Percentiles rank a stretch among this genome's conserved stretches.
Conservation (phyloP, 495 filamentous ascomycete species). For the Neurospora tetraspora region DNA sequence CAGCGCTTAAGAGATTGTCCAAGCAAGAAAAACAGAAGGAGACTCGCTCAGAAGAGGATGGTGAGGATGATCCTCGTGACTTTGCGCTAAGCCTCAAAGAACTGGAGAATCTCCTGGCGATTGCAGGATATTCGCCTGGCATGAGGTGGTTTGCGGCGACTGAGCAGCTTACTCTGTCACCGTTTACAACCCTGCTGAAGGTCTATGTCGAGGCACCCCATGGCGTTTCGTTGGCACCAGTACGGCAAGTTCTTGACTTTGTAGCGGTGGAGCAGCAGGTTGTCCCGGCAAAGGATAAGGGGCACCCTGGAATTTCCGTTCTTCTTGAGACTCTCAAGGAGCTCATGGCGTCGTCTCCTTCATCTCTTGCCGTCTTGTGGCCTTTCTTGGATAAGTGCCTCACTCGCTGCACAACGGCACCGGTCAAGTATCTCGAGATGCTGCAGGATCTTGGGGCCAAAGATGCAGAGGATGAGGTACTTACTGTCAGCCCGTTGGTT, state of each 20-base stretch:
- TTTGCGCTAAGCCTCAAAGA: conserved; percentile 49
- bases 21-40: conserved; percentile 26
- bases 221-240: conserved; percentile 29
- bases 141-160: conserved; percentile 68
- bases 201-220: conserved; percentile 36
- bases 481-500: conserved; percentile 39
- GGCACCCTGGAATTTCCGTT: conserved; percentile 38
- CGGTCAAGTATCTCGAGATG: conserved; percentile 63
- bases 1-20: conserved; percentile 43
- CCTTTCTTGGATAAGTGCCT: conserved; percentile 74
- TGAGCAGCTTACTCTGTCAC: conserved; percentile 43
- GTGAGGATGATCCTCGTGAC: conserved; percentile 30
- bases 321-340: conserved; percentile 41
- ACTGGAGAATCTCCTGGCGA: conserved; percentile 63
- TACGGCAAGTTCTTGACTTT: conserved; percentile 36
- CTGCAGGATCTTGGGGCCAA: conserved; percentile 22
- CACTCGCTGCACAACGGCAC: conserved; percentile 54
- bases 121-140: conserved; percentile 65
- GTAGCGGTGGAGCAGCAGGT: conserved; percentile 42
- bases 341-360: conserved; percentile 6
- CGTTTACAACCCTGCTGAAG: conserved; percentile 54
- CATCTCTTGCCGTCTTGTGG: conserved; percentile 25
- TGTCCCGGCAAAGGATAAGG: conserved; percentile 25
- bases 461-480: not conserved
- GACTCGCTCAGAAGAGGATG: not conserved